Conservation (phyloP, 169 alveolate species). For the Plasmodium malariae region DNA sequence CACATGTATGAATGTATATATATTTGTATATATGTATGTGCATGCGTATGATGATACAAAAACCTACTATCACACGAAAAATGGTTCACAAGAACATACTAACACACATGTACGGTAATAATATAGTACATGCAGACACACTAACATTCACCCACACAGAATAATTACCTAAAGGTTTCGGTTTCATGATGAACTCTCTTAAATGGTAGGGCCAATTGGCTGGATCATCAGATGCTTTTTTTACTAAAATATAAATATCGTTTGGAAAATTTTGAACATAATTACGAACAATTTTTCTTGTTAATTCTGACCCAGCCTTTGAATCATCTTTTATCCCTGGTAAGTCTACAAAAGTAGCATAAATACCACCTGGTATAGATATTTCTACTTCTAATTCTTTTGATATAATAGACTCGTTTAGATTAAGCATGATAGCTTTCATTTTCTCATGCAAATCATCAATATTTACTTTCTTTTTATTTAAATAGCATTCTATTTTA, state of each 20-base stretch:
- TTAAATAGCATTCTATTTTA: constrained; percentile 70
- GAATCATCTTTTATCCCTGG: constrained; percentile 94
- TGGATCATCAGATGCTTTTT: constrained; percentile 92
- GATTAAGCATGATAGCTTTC: constrained; percentile 85
- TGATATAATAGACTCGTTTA: constrained; percentile 83
- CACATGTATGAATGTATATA: background rate
- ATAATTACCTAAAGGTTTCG: constrained; percentile 82
- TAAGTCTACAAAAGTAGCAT: constrained; percentile 92
- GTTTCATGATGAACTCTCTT: constrained; percentile 87
- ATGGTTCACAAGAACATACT: too few relatives aligned
- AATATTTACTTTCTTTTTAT: constrained; percentile 77
- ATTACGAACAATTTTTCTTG: constrained; percentile 89
- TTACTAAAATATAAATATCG: constrained; percentile 90
- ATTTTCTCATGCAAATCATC: constrained; percentile 88
- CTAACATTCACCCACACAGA: background rate
- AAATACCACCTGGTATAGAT: constrained; percentile 89
- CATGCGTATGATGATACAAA: background rate
- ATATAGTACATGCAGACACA: background rate
- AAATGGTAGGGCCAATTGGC: constrained; percentile 93
- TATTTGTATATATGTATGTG: background rate
- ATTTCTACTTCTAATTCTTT: constrained; percentile 90
- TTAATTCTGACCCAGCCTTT: constrained; percentile 90
- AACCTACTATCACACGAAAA: too few relatives aligned
- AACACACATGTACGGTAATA: too few relatives aligned
- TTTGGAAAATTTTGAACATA: constrained; percentile 92